These are phyloP conservation scores for Corymbia calophylla DNA, from an alignment of 441 rosid species.

Conservation along the genomic window DNA sequence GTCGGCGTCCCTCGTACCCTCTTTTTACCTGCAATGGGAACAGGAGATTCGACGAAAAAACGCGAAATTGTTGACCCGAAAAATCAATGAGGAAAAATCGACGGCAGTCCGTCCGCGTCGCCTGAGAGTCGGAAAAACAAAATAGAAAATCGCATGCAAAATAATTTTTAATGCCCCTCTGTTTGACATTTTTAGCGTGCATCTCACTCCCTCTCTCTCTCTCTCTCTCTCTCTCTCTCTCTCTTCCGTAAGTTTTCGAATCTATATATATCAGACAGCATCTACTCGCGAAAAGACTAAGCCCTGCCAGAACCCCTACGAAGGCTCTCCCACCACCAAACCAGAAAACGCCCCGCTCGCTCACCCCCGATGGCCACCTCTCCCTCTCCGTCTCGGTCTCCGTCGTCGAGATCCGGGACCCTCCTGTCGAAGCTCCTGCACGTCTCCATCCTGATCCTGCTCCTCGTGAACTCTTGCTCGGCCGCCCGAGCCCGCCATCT, in stretches of 20 bases:
- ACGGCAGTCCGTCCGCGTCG: background rate
- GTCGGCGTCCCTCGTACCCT: background rate
- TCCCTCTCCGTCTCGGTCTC: constrained; percentile 1
- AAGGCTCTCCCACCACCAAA: background rate
- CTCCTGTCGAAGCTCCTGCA: background rate
- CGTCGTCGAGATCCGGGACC: constrained; percentile 11
- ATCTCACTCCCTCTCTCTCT: background rate
- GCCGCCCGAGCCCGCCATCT: constrained; percentile 37
- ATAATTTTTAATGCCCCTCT: background rate
- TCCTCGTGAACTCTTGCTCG: constrained; percentile 16
- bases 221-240: background rate
- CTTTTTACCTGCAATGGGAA: background rate
- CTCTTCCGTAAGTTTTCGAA: background rate
- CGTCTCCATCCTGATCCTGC: constrained; percentile 10
- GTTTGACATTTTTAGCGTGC: background rate
- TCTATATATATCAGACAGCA: background rate
- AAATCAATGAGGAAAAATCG: background rate
- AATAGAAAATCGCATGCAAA: background rate
- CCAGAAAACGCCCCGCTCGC: background rate
- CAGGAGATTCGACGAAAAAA: background rate
- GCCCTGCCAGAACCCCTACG: background rate
- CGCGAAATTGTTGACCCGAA: background rate
- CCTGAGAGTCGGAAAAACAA: background rate
- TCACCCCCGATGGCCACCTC: background rate
- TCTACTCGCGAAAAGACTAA: background rate